A percentile compares a stretch with the other conserved stretches of the same genome.
phyloP scores from a whole-genome alignment of 345 rosid species.

The Trapa incisa region DNA sequence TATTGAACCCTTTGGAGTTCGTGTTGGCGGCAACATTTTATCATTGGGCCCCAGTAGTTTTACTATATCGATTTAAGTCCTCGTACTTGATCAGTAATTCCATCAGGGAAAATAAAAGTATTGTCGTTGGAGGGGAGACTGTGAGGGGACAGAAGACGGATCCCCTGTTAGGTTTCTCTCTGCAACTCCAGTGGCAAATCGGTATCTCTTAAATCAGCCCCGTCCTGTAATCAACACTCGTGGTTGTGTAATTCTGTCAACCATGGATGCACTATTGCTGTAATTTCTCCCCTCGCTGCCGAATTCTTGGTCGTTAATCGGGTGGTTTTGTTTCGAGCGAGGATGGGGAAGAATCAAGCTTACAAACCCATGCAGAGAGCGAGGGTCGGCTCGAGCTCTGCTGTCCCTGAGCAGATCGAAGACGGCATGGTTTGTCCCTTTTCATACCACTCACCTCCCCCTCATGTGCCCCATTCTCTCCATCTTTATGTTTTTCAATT shows the following conservation, averaged over 20 bases:
- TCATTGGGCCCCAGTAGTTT: not conserved
- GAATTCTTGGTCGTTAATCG: constrained; percentile 1
- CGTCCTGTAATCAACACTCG: too few relatives aligned
- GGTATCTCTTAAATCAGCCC: too few relatives aligned
- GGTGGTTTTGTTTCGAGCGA: not conserved
- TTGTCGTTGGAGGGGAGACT: too few relatives aligned
- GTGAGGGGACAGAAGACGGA: too few relatives aligned
- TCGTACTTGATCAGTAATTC: not conserved
- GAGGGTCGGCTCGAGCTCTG: constrained; percentile 75
- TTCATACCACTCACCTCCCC: constrained; percentile 25
- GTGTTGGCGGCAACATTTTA: too few relatives aligned
- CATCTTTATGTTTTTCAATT: not conserved
- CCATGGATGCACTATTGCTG: too few relatives aligned
- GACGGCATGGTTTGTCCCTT: constrained; percentile 99
- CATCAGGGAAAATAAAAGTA: not conserved
- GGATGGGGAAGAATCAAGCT: constrained; percentile 97
- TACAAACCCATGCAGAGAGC: constrained; percentile 99
- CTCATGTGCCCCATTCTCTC: not conserved
- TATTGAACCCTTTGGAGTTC: too few relatives aligned
- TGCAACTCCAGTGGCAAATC: too few relatives aligned
- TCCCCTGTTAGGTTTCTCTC: too few relatives aligned
- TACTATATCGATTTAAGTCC: not conserved
- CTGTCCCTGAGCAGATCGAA: constrained; percentile 73
- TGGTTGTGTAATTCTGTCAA: too few relatives aligned
- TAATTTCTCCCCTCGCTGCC: not conserved